Percentiles rank a stretch among this genome's conserved stretches.
These are phyloP conservation scores for Castanospermum australe DNA, from an alignment of 306 rosid species.

Conservation along the genomic window DNA sequence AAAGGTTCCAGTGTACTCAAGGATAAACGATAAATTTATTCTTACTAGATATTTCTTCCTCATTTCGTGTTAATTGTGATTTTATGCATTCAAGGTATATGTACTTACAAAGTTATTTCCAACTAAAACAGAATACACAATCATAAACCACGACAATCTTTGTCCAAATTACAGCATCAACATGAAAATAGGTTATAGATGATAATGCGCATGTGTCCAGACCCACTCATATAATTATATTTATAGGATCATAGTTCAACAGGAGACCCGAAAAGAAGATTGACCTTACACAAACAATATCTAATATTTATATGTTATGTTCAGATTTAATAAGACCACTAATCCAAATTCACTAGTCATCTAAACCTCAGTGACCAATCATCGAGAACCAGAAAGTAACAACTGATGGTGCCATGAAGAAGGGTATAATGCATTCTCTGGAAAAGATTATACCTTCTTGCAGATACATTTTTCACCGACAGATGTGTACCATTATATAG, in stretches of 20 bases:
- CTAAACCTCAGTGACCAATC: background rate
- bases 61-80: background rate
- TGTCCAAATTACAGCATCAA: background rate
- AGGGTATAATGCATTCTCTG: background rate
- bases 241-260: background rate
- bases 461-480: conserved; percentile 70
- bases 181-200: background rate
- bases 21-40: background rate
- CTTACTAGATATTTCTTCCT: background rate
- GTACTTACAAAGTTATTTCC: background rate
- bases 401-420: background rate
- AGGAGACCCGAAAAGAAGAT: conserved; percentile 1
- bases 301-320: background rate
- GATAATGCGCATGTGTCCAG: background rate
- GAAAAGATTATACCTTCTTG: conserved; percentile 58
- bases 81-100: background rate
- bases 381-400: background rate
- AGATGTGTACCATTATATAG: conserved; percentile 87
- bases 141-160: background rate
- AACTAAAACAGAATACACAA: background rate
- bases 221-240: background rate
- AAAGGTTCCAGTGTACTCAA: background rate
- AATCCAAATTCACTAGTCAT: conserved; percentile 2
- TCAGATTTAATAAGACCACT: conserved; percentile 1
- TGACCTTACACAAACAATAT: background rate